Conservation (phyloP, 2,329 filamentous ascomycete genomes). For the Aspergillus luchuensis region DNA sequence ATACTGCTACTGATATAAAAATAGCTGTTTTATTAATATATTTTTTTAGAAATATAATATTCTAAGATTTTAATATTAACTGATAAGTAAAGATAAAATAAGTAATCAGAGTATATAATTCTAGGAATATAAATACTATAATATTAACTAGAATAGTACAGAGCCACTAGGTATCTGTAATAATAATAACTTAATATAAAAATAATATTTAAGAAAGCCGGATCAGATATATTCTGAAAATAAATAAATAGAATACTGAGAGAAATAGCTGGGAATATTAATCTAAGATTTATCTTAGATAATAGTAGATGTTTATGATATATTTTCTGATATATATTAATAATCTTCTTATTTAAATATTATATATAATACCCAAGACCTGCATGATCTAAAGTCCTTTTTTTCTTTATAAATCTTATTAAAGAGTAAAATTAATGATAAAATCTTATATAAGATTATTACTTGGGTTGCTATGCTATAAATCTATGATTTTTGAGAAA, state of each 20-base stretch:
- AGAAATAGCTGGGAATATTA: neutral
- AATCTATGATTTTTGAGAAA: neutral
- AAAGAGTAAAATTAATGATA: neutral
- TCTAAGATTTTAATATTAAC: neutral
- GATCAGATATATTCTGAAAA: neutral
- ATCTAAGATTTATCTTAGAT: neutral
- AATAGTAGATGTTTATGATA: neutral
- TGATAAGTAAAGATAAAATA: neutral
- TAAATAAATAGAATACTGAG: neutral
- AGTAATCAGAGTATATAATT: neutral
- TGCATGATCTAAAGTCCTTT: neutral
- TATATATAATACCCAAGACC: neutral
- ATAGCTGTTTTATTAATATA: neutral
- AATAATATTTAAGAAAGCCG: neutral
- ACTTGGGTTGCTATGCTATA: neutral
- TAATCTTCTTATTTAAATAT: neutral
- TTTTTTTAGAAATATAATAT: neutral
- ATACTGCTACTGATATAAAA: neutral
- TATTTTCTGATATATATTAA: neutral
- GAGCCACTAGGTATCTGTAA: neutral
- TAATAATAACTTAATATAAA: neutral
- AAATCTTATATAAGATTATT: neutral
- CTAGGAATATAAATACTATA: neutral
- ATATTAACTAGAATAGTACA: neutral
- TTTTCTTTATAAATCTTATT: neutral